Base-by-base conservation (phyloP, 1,284 basidiomycete species). In the Puccinia novopanici region DNA sequence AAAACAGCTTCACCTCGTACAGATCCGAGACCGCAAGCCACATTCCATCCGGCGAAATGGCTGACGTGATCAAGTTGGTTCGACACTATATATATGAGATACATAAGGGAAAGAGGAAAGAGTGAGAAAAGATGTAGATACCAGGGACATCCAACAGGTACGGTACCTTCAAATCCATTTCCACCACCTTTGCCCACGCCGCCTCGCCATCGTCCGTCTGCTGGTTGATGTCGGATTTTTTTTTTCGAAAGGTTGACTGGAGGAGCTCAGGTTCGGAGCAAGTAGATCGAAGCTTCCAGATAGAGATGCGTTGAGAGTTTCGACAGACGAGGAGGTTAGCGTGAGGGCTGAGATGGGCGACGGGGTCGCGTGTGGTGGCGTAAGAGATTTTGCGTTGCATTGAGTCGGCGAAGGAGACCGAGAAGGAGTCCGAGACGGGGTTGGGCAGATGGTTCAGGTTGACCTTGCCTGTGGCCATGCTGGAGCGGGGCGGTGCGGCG, bases 11-110 rank as follows among this genome's bases (percentile, higher is more conserved):
- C 9, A 92, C 91, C 87, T 98, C 94, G 86, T 93, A 93, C 82
- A 92, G 87, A 85, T 99, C 96, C 0, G 94, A 93, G 10, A 93
- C 91, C 19, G 91, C 94, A 48, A 99, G 87, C 93, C 94, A 98
- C 75, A 87, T 87, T 0, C 95, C 96, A 83, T 98, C 90, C 72
- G 91, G 89, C 19, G 94, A 95, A 70, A 99, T 90, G 0, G 91
- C 90, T 77, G 91, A 91, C 1, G 91, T 88, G 30, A 91, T 87
- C 30, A 98, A 87, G 85, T 95, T 96, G 3, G 93, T 94, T 82
- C 87, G 85, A 3, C 87, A 83, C 86, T 87, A 82, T 4, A 19
- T n/a, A n/a, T n/a, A n/a, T n/a, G n/a, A n/a, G n/a, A n/a, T n/a
- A n/a, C n/a, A n/a, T n/a, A n/a, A n/a, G n/a, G n/a, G 22, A 19